phyloP scores from a whole-genome alignment of 1,284 basidiomycete species.

The Heterobasidion irregulare region DNA sequence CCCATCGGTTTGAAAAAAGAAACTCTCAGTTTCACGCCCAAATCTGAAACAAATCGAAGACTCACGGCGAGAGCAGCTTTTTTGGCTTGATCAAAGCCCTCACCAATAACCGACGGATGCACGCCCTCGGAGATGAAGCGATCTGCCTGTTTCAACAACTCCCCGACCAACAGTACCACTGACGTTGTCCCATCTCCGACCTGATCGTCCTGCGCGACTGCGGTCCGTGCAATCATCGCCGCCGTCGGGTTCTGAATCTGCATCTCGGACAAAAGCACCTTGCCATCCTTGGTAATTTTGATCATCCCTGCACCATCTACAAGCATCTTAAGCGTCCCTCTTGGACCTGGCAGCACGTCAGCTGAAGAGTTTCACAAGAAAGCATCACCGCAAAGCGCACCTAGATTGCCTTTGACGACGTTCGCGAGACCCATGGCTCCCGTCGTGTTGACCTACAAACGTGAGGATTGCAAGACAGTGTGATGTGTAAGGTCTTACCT shows the following conservation, averaged over 20 bases:
- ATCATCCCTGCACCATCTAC: slow-evolving; percentile 99
- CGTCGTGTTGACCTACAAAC: slow-evolving; percentile 71
- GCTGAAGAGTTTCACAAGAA: slow-evolving; percentile 9
- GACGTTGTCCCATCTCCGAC: slow-evolving; percentile 98
- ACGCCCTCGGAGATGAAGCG: slow-evolving; percentile 98
- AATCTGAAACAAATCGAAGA: slow-evolving; percentile 4
- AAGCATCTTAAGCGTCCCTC: slow-evolving; percentile 98
- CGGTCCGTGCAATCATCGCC: slow-evolving; percentile 97
- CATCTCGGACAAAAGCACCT: slow-evolving; percentile 98
- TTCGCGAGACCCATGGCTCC: slow-evolving; percentile 97
- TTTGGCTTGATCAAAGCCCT: slow-evolving; percentile 97
- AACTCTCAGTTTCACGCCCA: slow-evolving; percentile 5
- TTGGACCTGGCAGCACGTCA: slow-evolving; percentile 54
- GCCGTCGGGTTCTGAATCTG: slow-evolving; percentile 99
- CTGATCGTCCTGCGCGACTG: slow-evolving; percentile 98
- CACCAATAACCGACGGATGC: slow-evolving; percentile 92
- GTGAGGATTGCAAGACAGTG: neutral
- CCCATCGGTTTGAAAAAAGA: neutral
- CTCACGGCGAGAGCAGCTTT: slow-evolving; percentile 81
- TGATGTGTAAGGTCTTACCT: slow-evolving; percentile 45
- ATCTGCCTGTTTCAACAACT: slow-evolving; percentile 96
- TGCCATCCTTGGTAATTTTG: slow-evolving; percentile 99
- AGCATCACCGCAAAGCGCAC: slow-evolving; percentile 32
- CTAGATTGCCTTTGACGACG: slow-evolving; percentile 96
- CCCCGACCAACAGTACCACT: slow-evolving; percentile 95